phyloP scores from a whole-genome alignment of 2,329 filamentous ascomycete genomes.

The Amauroascus niger region DNA sequence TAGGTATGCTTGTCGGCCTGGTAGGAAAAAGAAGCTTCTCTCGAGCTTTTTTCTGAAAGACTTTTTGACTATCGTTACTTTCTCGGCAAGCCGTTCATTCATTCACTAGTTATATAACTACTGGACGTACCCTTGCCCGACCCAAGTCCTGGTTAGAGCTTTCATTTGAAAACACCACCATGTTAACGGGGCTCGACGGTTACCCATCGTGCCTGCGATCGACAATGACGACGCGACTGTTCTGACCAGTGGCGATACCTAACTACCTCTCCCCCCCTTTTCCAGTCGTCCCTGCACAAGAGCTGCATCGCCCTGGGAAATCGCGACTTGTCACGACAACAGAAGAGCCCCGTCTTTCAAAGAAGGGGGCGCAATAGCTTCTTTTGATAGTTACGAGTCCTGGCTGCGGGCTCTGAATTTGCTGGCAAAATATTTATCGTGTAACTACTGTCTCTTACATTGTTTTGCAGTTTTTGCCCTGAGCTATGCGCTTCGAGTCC shows the following conservation, averaged over 20 bases:
- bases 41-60: neutral
- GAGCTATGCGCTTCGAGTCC: neutral
- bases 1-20: too few species aligned
- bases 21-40: neutral
- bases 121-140: too few species aligned
- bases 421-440: too few species aligned
- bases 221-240: neutral
- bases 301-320: neutral
- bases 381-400: too few species aligned
- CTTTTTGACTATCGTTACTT: neutral
- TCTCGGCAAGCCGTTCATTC: neutral
- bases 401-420: too few species aligned
- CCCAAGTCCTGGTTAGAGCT: too few species aligned
- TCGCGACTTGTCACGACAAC: neutral
- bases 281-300: neutral
- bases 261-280: too few species aligned
- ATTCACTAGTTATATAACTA: neutral
- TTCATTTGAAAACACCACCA: too few species aligned
- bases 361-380: too few species aligned
- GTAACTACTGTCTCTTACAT: too few species aligned
- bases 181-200: neutral
- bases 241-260: neutral
- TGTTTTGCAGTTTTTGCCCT: neutral
- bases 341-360: too few species aligned
- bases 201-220: neutral